Conservation (phyloP, 1,139 yeast genomes). For the Suhomyces atakaporum region DNA sequence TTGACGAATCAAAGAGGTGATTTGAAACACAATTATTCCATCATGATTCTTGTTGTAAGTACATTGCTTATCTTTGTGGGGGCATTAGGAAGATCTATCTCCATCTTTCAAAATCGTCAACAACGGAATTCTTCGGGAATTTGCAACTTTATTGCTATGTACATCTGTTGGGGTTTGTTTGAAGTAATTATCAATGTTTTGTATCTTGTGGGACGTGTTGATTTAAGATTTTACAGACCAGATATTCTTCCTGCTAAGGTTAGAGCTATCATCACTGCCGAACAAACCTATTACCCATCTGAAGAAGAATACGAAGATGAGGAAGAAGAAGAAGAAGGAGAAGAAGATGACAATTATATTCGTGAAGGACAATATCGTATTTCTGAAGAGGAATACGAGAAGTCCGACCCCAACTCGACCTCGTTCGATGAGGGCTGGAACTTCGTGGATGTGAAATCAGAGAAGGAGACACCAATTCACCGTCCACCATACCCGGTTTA, state of each 20-base stretch:
- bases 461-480: too few species aligned
- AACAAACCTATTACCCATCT: constrained; percentile 36
- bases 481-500: constrained; percentile 19
- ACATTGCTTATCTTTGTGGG: constrained; percentile 58
- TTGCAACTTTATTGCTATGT: constrained; percentile 57
- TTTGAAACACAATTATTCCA: constrained; percentile 51
- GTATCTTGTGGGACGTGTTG: constrained; percentile 65
- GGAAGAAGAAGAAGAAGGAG: constrained; percentile 6
- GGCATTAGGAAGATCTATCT: constrained; percentile 59
- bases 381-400: constrained; percentile 3
- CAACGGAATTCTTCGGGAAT: constrained; percentile 13
- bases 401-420: constrained; percentile 1
- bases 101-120: constrained; percentile 43
- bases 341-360: constrained; percentile 3
- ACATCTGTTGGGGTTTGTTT: constrained; percentile 64
- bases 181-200: constrained; percentile 59
- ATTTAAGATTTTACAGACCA: constrained; percentile 78
- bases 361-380: neutral
- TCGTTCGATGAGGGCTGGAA: constrained; percentile 15
- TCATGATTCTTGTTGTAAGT: constrained; percentile 50
- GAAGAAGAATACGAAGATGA: constrained; percentile 25
- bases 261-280: constrained; percentile 45
- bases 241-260: constrained; percentile 51
- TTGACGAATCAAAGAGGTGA: constrained; percentile 46
- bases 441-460: constrained; percentile 16